Base-by-base conservation (phyloP, 371 early-diverging fungal species). In the Lichtheimia ornata region DNA sequence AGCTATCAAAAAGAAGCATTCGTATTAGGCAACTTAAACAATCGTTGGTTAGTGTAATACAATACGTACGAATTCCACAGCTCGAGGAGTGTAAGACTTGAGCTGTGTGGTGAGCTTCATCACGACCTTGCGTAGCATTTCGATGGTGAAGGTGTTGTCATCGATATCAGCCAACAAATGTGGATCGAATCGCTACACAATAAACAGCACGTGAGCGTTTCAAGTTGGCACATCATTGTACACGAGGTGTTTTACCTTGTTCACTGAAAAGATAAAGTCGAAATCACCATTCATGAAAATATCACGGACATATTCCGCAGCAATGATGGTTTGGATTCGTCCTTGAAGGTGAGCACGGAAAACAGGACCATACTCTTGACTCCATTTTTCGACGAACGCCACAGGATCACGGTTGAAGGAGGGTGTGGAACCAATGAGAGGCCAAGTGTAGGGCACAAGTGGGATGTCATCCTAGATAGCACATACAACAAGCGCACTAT, bases 271-370 rank as follows among this genome's bases (percentile, higher is more conserved):
- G 3, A 47, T 30, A 52, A 66, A 66, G 50, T 66, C 40, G 17
- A 66, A 66, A 12, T 62, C 52, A 11, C 50, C 13, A 24, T 61
- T 66, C 58, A 66, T 41, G 40, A 66, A 53, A 3, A 66, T 35
- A 18, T 66, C 62, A 20, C 66, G 66, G 5, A 62, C 62, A 53
- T 66, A 58, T 9, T 20, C 51, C 0, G 62, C 66, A 3, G 62
- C 47, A 22, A 62, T 58, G 5, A 66, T 40, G 6, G 62, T 66
- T 25, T 53, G 53, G 50, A 62, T 35, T 18, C 61, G 14, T 27
- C 75, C 75, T 45, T 65, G 62, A 4, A 74, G 20, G 41, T 69
- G 62, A 53, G 54, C 62, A 53, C 65, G 67, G 20, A 61, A 71
- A 14, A 63, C 58, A 15, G 59, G 59, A 0, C 75, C 75, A 49